These are phyloP conservation scores for Pachyrhizus erosus DNA, from an alignment of 306 rosid species.

Conservation along the genomic window DNA sequence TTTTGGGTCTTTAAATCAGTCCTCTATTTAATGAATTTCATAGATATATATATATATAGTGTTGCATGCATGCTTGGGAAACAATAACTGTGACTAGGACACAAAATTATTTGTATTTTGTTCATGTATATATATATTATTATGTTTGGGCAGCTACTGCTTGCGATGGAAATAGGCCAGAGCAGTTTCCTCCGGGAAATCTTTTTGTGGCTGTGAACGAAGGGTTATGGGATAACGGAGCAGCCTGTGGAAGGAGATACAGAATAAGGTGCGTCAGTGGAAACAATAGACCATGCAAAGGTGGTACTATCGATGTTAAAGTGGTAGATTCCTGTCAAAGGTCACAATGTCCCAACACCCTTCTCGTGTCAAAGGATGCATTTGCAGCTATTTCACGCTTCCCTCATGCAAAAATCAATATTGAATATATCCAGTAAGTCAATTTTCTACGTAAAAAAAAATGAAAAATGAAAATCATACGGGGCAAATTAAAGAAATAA, in stretches of 20 bases:
- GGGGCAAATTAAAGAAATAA: background rate
- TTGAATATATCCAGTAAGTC: conserved; percentile 67
- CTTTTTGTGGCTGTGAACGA: conserved; percentile 66
- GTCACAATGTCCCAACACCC: conserved; percentile 57
- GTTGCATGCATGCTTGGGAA: too few relatives aligned
- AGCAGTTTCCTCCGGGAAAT: conserved; percentile 61
- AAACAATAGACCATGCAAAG: conserved; percentile 64
- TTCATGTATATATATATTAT: too few relatives aligned
- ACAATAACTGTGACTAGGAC: too few relatives aligned
- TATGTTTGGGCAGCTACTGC: conserved; percentile 56
- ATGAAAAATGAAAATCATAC: background rate
- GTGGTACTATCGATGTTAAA: conserved; percentile 58
- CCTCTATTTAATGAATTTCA: too few relatives aligned
- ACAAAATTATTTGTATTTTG: too few relatives aligned
- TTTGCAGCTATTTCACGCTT: conserved; percentile 61
- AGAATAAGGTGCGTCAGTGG: conserved; percentile 76
- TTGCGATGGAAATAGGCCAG: conserved; percentile 52
- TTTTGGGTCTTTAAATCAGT: too few relatives aligned
- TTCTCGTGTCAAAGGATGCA: conserved; percentile 61
- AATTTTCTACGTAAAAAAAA: too few relatives aligned
- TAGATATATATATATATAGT: too few relatives aligned
- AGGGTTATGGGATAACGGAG: conserved; percentile 83
- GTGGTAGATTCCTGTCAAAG: conserved; percentile 64
- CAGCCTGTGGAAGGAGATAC: conserved; percentile 80
- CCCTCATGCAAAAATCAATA: conserved; percentile 52